phyloP scores from a whole-genome alignment of 2,329 filamentous ascomycete genomes.

The Teratosphaeria destructans region DNA sequence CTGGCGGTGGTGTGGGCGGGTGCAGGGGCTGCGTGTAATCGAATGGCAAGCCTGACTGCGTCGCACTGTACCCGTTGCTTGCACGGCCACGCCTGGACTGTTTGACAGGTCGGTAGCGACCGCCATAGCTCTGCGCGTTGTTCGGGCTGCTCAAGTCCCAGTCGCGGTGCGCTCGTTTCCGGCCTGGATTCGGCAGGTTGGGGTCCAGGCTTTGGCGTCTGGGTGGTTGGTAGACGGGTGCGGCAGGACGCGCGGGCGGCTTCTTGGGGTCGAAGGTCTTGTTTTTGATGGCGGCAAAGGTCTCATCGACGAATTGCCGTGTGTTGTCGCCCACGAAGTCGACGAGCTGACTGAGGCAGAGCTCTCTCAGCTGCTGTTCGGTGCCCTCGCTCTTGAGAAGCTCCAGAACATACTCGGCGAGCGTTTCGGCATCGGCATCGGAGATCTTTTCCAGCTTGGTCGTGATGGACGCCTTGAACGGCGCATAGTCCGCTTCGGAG shows the following conservation, averaged over 20 bases:
- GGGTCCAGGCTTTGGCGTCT: slow-evolving; percentile 14
- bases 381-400: slow-evolving; percentile 61
- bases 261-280: slow-evolving; percentile 33
- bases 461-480: slow-evolving; percentile 67
- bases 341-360: slow-evolving; percentile 61
- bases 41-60: slow-evolving; percentile 1
- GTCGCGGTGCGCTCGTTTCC: slow-evolving; percentile 50
- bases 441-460: slow-evolving; percentile 65
- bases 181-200: slow-evolving; percentile 25
- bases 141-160: slow-evolving; percentile 37
- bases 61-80: slow-evolving; percentile 15
- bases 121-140: slow-evolving; percentile 25
- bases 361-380: slow-evolving; percentile 51
- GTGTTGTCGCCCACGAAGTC: slow-evolving; percentile 65
- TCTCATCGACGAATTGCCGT: slow-evolving; percentile 55
- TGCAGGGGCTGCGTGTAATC: slow-evolving; percentile 7
- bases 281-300: slow-evolving; percentile 55
- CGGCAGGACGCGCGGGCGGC: slow-evolving; percentile 9
- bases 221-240: slow-evolving; percentile 7
- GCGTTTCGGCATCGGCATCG: slow-evolving; percentile 69
- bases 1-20: slow-evolving; percentile 32
- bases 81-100: slow-evolving; percentile 47
- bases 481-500: slow-evolving; percentile 42
- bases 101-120: slow-evolving; percentile 44
- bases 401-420: slow-evolving; percentile 76